Conservation (phyloP, 345 rosid genomes). For the Brassica napus region Da-Ae NC_063447.1:46495501-46496000, state of each 20-base stretch:
- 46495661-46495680: not conserved
- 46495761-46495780: constrained; percentile 11
- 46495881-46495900: not conserved
- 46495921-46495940: not conserved
- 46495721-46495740: not conserved
- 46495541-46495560: constrained; percentile 17
- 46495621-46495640: not conserved
- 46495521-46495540: constrained; percentile 8
- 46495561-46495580: constrained; percentile 17
- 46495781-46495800: not conserved
- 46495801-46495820: not conserved
- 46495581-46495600: constrained; percentile 26
- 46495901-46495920: not conserved
- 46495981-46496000: not conserved
- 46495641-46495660: not conserved
- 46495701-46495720: not conserved
- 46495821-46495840: not conserved
- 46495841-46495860: not conserved
- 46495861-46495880: not conserved
- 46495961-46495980: not conserved
- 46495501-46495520: constrained; percentile 28
- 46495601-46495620: constrained; percentile 28
- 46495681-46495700: not conserved
- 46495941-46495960: not conserved
- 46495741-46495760: constrained; percentile 23